Base-by-base conservation (phyloP, 169 alveolate species). In the Plasmodium ovale region DNA sequence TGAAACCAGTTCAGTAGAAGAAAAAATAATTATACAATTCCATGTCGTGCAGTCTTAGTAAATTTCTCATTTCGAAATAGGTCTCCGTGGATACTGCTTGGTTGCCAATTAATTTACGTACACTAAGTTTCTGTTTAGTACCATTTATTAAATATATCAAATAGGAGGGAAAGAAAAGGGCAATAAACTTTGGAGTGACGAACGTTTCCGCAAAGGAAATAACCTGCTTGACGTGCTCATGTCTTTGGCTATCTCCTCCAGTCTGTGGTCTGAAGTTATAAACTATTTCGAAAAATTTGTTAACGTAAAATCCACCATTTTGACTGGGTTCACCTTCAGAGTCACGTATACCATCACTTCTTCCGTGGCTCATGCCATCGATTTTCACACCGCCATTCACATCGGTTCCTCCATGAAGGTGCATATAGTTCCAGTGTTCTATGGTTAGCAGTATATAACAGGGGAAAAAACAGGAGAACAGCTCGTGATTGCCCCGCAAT, bases 121-220 rank as follows among this genome's bases (percentile, higher is more conserved):
- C 87, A 71, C 39, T 56, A n/a, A 25, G 67, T 62, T 85, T 85
- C 69, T 85, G 91, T 64, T 49, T 85, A 7, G 84, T 69, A 7
- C 58, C 87, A 12, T 68, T 33, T 31, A 53, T 69, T 85, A 85
- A 31, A 62, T 85, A 85, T 47, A 68, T 67, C 33, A 85, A 69
- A 35, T 85, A 85, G 27, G 85, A 67, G 21, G 91, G 91, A 51
- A 85, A 85, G 29, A 85, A 85, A 42, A 85, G 85, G 49, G 87
- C 87, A 27, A 85, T 85, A 85, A 85, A 85, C 69, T 70, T 67
- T 9, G 91, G 91, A 64, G 91, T 85, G 37, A 85, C 42, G 58
- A 85, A 85, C 25, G 85, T 62, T 85, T 85, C 90, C 35, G 37
- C 47, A 53, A 82, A 82, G 12, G 82, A 44, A 65, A 82, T 82